A percentile compares a stretch with the other conserved stretches of the same genome.
Evolutionary conservation across 352 stramenopile genomes (phyloP).

Genomic region (Peronospora farinosa): DNA sequence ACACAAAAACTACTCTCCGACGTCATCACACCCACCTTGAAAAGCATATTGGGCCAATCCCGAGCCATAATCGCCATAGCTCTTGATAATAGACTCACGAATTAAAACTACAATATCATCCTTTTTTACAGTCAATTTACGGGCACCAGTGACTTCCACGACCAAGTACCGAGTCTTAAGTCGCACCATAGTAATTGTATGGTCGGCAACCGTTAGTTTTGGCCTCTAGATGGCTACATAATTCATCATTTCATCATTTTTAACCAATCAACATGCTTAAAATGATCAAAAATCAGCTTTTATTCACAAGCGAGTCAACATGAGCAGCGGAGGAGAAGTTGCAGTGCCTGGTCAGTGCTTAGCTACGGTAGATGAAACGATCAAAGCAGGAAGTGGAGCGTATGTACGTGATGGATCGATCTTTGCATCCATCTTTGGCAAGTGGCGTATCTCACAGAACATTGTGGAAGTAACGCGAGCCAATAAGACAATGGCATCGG

Average conservation of each 20-base stretch:
- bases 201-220: background rate
- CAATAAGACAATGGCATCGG: conserved; percentile 52
- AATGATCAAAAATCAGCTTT: background rate
- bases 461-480: conserved; percentile 44
- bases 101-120: conserved; percentile 53
- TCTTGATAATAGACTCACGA: conserved; percentile 57
- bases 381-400: conserved; percentile 39
- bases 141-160: conserved; percentile 42
- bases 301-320: background rate
- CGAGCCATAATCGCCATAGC: conserved; percentile 63
- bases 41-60: conserved; percentile 71
- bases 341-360: conserved; percentile 58
- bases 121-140: conserved; percentile 47
- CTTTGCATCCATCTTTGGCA: conserved; percentile 62
- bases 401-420: conserved; percentile 60
- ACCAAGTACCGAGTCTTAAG: conserved; percentile 75
- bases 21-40: conserved; percentile 40
- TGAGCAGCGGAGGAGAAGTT: conserved; percentile 27
- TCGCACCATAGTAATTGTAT: conserved; percentile 43
- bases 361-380: conserved; percentile 27
- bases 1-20: background rate
- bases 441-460: conserved; percentile 33
- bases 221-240: too few relatives aligned
- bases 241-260: background rate
- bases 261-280: background rate